Base-by-base conservation (phyloP, 768 basidiomycete genomes). In the Collybia sordida region DNA sequence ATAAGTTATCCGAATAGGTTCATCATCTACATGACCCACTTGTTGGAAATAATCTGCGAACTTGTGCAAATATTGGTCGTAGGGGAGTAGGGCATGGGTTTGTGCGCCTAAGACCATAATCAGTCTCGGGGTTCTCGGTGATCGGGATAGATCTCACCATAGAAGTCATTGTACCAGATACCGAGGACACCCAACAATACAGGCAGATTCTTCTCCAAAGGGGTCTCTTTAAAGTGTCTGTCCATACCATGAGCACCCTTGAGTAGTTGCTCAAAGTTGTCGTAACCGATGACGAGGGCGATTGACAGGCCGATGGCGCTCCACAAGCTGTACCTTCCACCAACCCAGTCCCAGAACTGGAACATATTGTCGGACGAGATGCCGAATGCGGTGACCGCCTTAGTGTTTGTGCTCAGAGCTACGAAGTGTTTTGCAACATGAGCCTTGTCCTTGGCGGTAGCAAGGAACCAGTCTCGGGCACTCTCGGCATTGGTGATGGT, bases 31-130 rank as follows among this genome's bases (percentile, higher is more conserved):
- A 18, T 17, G 3, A 22, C 58, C 37, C 49, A 77, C 81, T 70
- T 98, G 97, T 70, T 98, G 97, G 90, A 99, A 99, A 78, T 98
- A 98, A 70, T 99, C 97, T 31, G 97, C 96, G 61, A 99, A 99
- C 70, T 96, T 97, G 81, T 98, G 92, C 56, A 99, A 75, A 72
- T 99, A 99, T 68, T 99, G 97, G 71, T 99, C 97, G 64, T 99
- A 99, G 0, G 97, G 97, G 37, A 99, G 79, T 36, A 99, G 79
- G 2, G 88, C 92, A 57, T 96, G 91, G 3, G 97, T 98, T 72
- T 99, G 97, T 28, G 96, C 75, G 56, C 93, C 88, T 86, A 14
- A 45, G 17, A 22, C 9, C 17, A 41, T 25, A 41, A 4, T 11
- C 14, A 6, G 15, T 6, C 27, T 41, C 31, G 3, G 31, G 31